Conservation (phyloP, 495 filamentous ascomycete species). For the Aspergillus sclerotiicarbonarius region DNA sequence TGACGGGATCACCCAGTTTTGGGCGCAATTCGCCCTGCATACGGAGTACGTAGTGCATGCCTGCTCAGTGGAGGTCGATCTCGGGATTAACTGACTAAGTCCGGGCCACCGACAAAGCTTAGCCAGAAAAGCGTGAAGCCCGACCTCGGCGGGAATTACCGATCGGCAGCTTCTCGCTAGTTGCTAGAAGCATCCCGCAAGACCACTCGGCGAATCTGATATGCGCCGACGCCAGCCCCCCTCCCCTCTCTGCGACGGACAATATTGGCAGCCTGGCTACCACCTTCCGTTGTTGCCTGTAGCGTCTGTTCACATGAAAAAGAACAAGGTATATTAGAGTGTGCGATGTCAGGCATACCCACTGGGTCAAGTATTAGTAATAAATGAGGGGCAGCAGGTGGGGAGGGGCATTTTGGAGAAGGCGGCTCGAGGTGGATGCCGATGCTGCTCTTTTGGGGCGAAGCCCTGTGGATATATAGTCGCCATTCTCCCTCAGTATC, state of each 20-base stretch:
- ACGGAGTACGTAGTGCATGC: too few relatives aligned
- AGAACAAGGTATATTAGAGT: background rate
- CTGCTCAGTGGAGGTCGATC: background rate
- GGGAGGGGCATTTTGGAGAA: background rate
- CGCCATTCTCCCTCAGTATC: background rate
- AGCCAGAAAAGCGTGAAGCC: background rate
- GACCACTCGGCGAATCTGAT: background rate
- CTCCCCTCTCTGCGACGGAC: background rate
- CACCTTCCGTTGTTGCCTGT: background rate
- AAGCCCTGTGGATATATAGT: background rate
- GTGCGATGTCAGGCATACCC: background rate
- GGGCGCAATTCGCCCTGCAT: too few relatives aligned
- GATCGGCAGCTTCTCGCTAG: background rate
- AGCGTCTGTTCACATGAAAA: background rate
- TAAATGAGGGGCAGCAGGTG: conserved; percentile 2
- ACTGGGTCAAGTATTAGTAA: background rate
- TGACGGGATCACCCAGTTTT: background rate
- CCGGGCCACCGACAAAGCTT: conserved; percentile 1
- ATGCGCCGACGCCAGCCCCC: background rate
- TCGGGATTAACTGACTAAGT: background rate
- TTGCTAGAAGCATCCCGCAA: background rate
- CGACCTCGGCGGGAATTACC: conserved; percentile 1
- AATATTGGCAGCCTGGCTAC: background rate
- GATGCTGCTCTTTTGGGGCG: background rate
- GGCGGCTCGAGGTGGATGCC: background rate